These are phyloP conservation scores for Stenocarpella maydis DNA, from an alignment of 2,329 filamentous ascomycete genomes.

Conservation along the genomic window DNA sequence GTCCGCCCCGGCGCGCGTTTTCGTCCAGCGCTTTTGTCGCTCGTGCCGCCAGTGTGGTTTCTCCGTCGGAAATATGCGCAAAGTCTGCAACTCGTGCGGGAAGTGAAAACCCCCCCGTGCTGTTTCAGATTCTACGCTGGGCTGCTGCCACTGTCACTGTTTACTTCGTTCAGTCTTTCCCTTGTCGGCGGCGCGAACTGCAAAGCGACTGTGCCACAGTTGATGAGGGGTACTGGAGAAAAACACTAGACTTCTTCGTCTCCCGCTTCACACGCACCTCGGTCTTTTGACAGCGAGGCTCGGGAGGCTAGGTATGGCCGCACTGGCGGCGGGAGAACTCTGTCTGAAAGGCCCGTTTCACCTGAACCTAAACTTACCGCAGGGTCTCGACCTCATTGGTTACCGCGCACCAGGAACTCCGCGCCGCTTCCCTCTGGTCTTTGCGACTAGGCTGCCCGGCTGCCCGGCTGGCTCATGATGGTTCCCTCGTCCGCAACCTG, in stretches of 20 bases:
- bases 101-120: neutral
- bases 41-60: neutral
- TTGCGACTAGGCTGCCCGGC: neutral
- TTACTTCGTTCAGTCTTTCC: neutral
- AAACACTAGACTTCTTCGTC: neutral
- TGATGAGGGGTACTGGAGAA: neutral
- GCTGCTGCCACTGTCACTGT: conserved; percentile 10
- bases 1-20: conserved; percentile 13
- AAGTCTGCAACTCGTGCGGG: neutral
- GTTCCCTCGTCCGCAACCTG: neutral
- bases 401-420: conserved; percentile 6
- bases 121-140: conserved; percentile 2
- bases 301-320: neutral
- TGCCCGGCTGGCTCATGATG: neutral
- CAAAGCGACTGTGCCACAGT: neutral
- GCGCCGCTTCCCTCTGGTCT: neutral
- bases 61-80: conserved; percentile 12
- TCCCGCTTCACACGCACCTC: neutral
- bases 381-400: conserved; percentile 15
- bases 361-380: conserved; percentile 10
- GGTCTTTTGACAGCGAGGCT: neutral
- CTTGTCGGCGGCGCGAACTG: neutral
- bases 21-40: neutral
- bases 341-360: conserved; percentile 11
- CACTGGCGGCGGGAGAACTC: conserved; percentile 17